Base-by-base conservation (phyloP, 768 basidiomycete species). In the Leccinum ochraceum region DNA sequence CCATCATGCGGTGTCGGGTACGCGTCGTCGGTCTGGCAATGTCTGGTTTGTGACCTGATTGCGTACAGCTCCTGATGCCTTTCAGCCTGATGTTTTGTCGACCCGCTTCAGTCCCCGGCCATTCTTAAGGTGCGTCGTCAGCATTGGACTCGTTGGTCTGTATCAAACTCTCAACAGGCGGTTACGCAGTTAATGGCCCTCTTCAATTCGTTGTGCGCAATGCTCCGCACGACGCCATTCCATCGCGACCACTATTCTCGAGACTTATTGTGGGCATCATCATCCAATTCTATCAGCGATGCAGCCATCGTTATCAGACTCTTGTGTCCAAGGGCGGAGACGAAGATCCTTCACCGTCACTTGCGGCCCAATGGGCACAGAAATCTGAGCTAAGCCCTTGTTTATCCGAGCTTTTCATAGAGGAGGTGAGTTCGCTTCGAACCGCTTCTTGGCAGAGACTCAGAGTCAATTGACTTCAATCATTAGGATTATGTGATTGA, bases 281-380 rank as follows among this genome's bases (percentile, higher is more conserved):
- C 59, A 94, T 96, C 44, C 95, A 97, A 73, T 97, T 96, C 71
- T 97, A 98, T 68, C 94, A 97, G 70, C 86, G 90, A 28, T 98
- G 94, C 66, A 94, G 92, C 65, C 89, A 94, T 68, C 83, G 87
- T 42, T 97, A 93, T 72, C 89, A 94, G 63, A 83, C 85, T 69
- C 77, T 92, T 36, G 87, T 90, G 13, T 79, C 84, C 3, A 67
- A 70, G 36, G 65, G 64, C n/a, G 77, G 75, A 17, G 46, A 68
- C 16, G 73, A 73, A 37, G 84, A 84, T 60, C 71, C 83, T 55
- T 56, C 62, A 52, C 64, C 90, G 24, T 78, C 83, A n/a, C 69
- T 88, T 52, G 80, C 87, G 58, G 84, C 90, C 53, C 81, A 88
- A 53, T 97, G 94, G 95, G 90, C 94, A 1, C 95, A 96, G 70